Conservation (phyloP, 352 stramenopile genomes). For the Globisporangium parvum region DNA sequence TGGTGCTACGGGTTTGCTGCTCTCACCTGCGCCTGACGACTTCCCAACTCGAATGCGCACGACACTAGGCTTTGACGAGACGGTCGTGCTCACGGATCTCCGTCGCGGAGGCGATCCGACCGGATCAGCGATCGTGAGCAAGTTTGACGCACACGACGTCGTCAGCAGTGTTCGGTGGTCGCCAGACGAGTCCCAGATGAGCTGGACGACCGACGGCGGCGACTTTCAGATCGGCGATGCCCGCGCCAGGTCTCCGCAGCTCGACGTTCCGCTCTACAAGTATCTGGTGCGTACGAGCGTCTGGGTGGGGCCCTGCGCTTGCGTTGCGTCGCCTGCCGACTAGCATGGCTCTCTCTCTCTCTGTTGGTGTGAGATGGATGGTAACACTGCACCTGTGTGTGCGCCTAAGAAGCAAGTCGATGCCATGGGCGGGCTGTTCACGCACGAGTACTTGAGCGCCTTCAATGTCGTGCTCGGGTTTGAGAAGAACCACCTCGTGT, state of each 20-base stretch:
- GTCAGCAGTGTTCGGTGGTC: constrained; percentile 78
- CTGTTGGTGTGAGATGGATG: too few relatives aligned
- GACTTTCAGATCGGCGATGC: constrained; percentile 65
- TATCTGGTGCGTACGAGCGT: constrained; percentile 17
- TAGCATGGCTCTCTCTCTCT: too few relatives aligned
- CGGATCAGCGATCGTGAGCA: constrained; percentile 31
- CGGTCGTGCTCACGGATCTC: constrained; percentile 66
- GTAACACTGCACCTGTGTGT: too few relatives aligned
- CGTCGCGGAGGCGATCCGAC: constrained; percentile 30
- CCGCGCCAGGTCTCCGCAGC: constrained; percentile 26
- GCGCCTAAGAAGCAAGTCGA: constrained; percentile 23
- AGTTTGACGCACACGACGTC: constrained; percentile 70
- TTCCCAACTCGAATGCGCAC: neutral
- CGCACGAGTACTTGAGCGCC: constrained; percentile 58
- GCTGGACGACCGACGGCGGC: constrained; percentile 78
- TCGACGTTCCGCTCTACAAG: constrained; percentile 29
- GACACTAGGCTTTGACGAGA: constrained; percentile 68
- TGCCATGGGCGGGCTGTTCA: constrained; percentile 52
- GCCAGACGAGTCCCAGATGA: constrained; percentile 36
- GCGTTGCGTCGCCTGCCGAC: neutral
- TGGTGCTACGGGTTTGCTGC: too few relatives aligned
- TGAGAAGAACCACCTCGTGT: constrained; percentile 49
- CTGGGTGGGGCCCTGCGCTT: neutral
- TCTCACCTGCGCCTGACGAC: too few relatives aligned
- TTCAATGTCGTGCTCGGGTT: constrained; percentile 62